phyloP scores from a whole-genome alignment of 768 basidiomycete genomes.

The Leccinum broughii region DNA sequence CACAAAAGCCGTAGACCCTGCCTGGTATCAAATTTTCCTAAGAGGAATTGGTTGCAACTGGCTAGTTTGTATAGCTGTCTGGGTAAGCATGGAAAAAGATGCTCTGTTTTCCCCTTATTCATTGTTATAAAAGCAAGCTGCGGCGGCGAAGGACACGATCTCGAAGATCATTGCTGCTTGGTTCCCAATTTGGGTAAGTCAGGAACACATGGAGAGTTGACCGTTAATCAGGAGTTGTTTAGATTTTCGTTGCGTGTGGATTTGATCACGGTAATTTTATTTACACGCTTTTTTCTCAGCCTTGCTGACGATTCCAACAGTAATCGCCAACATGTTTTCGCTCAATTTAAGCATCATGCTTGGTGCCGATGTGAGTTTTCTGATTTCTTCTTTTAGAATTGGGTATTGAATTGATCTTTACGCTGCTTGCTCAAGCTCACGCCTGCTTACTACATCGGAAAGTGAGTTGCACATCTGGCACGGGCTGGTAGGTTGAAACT shows the following conservation, averaged over 20 bases:
- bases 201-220: not conserved
- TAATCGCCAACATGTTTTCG: constrained; percentile 77
- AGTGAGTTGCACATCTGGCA: constrained; percentile 41
- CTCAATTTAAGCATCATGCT: constrained; percentile 72
- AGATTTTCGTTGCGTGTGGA: constrained; percentile 71
- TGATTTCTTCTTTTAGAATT: not conserved
- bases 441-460: constrained; percentile 59
- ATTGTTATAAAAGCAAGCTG: constrained; percentile 54
- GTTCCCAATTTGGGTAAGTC: constrained; percentile 72
- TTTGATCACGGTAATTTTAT: constrained; percentile 62
- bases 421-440: constrained; percentile 20
- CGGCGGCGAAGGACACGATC: constrained; percentile 63
- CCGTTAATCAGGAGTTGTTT: not conserved
- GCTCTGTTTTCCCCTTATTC: not conserved
- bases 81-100: constrained; percentile 46
- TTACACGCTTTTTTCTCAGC: not conserved
- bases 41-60: constrained; percentile 77
- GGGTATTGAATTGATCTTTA: constrained; percentile 3
- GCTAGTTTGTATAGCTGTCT: constrained; percentile 71
- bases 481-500: not conserved
- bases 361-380: constrained; percentile 53
- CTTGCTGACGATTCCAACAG: constrained; percentile 32
- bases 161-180: constrained; percentile 71
- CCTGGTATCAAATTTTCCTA: constrained; percentile 73
- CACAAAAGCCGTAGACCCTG: constrained; percentile 60